Evolutionary conservation across 768 basidiomycete species (phyloP), one percentile per base, ranked within the genome.

Genomic region (Mycena metata): DNA sequence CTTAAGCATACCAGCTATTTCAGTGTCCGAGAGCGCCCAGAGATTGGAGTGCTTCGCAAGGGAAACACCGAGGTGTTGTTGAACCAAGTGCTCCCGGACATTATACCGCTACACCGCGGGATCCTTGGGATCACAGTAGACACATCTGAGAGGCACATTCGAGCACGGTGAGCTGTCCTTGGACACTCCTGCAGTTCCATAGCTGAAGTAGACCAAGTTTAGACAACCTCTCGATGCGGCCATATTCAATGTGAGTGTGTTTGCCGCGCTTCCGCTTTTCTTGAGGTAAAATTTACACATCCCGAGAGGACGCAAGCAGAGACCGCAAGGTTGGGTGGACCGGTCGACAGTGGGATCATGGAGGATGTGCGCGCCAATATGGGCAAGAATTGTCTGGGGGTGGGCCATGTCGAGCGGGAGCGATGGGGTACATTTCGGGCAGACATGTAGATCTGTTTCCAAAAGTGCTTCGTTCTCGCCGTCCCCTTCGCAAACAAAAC

Each of bases 331-430:
- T 42, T 74, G 70, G 6, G 19, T 26, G 3, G 65, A 64, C 1
- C 50, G 57, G 17, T 69, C 47, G 12, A 76, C 33, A 9, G 21
- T 42, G 0, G 70, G 41, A 52, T 78, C 77, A 56, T 72, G 39
- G 16, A 78, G 75, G 33, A 79, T 74, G 66, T 79, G 78, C 5
- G 74, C 60, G 5, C 71, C 77, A 3, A 75, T 72, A 46, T 80
- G 79, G 16, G 76, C 70, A 3, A 80, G 67, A 0, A 79, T 61
- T 1, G 66, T 67, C 23, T 71, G 76, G 1, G 74, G 76, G 52
- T 57, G 77, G 17, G 67, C 58, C 3, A 17, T 46, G 19, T 64
- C 58, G 30, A 64, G 43, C 11, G 33, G 3, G 13, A 56, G 4
- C 0, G 51, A 8, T 0, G 51, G 62, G 1, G 35, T 45, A 43